phyloP scores from a whole-genome alignment of 257 asterid species.

The Salvia splendens region DNA sequence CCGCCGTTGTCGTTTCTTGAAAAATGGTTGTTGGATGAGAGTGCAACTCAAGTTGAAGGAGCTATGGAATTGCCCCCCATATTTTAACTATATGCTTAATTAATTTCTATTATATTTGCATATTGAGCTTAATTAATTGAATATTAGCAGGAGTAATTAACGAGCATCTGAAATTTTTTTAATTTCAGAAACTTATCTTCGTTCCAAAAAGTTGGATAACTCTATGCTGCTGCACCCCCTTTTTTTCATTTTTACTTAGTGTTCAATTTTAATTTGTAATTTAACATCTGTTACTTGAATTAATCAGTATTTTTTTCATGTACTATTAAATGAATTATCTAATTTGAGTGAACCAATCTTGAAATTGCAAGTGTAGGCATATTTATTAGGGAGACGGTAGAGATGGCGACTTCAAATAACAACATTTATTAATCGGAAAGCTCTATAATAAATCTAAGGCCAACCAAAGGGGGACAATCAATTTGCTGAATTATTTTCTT shows the following conservation, averaged over 20 bases:
- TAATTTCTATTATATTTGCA: conserved; percentile 1
- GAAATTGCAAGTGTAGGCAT: conserved; percentile 33
- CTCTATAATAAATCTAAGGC: conserved; percentile 37
- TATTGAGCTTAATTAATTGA: neutral
- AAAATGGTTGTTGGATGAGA: conserved; percentile 88
- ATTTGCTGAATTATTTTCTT: conserved; percentile 14
- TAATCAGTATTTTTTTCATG: conserved; percentile 23
- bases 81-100: conserved; percentile 37
- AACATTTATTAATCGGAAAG: conserved; percentile 46
- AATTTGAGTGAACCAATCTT: neutral
- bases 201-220: conserved; percentile 60
- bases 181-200: conserved; percentile 30
- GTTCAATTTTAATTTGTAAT: neutral
- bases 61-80: conserved; percentile 65
- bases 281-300: conserved; percentile 37
- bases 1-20: conserved; percentile 80
- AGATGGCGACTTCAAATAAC: conserved; percentile 44
- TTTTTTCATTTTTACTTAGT: neutral
- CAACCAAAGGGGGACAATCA: conserved; percentile 36
- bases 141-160: conserved; percentile 11
- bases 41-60: conserved; percentile 64
- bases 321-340: neutral
- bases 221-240: neutral
- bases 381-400: conserved; percentile 45
- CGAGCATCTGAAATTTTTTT: conserved; percentile 20